phyloP scores from a whole-genome alignment of 1,284 basidiomycete genomes.

The Leccinum angustisporum region DNA sequence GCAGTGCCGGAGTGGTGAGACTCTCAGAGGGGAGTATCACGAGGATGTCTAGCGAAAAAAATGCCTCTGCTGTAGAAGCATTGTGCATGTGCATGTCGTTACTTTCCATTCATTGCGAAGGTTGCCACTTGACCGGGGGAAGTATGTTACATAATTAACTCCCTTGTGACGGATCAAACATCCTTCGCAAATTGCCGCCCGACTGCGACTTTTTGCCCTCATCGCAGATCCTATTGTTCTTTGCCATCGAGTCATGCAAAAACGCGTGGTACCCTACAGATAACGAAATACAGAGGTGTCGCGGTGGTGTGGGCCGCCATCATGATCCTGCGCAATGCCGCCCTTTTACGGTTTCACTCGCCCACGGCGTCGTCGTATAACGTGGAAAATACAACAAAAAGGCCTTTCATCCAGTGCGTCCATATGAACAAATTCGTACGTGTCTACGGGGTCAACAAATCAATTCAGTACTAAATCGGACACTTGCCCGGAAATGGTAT shows the following conservation, averaged over 20 bases:
- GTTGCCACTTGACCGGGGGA: not conserved
- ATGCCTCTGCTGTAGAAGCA: constrained; percentile 3
- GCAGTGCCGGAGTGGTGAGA: not conserved
- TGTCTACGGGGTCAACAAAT: constrained; percentile 2
- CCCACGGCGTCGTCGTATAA: not conserved
- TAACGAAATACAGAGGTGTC: not conserved
- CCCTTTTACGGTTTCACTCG: not conserved
- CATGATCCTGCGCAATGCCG: not conserved
- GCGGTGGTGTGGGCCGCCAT: not conserved
- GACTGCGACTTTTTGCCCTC: not conserved
- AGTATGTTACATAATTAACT: constrained; percentile 19
- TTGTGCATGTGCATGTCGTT: too few species aligned
- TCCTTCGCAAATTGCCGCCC: not conserved
- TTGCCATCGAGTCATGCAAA: not conserved
- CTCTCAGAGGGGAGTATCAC: not conserved
- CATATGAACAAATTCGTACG: constrained; percentile 11
- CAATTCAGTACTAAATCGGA: constrained; percentile 9
- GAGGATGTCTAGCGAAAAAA: too few species aligned
- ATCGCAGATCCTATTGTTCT: constrained; percentile 3
- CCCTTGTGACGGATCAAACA: constrained; percentile 1
- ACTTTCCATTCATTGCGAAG: not conserved
- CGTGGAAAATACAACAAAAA: not conserved
- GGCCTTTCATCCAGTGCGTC: not conserved
- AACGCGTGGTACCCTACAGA: not conserved
- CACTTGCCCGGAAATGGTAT: constrained; percentile 24